Percentiles rank a stretch among this genome's conserved stretches.
These are phyloP conservation scores for Cinnamomum micranthum DNA, from an alignment of 164 flowering plant genomes.

Conservation along the genomic window DNA sequence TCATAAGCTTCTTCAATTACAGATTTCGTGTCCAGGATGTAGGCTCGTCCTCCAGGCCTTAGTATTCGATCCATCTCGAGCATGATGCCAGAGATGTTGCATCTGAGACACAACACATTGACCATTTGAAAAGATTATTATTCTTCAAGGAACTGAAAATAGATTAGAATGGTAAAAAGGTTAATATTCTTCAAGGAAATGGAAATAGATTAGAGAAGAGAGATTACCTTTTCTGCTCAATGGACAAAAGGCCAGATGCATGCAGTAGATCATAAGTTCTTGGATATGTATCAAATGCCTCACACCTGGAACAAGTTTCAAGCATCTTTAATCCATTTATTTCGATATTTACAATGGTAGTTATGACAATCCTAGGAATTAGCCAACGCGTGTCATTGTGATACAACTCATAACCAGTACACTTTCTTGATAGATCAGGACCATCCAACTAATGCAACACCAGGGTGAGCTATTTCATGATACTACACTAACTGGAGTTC, in stretches of 20 bases:
- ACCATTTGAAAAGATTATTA: neutral
- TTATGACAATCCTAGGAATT: neutral
- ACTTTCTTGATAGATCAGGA: neutral
- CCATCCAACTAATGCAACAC: too few species aligned
- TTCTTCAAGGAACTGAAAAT: neutral
- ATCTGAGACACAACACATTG: slow-evolving; percentile 27
- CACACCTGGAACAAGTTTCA: slow-evolving; percentile 50
- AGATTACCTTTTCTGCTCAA: slow-evolving; percentile 59
- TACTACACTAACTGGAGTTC: too few species aligned
- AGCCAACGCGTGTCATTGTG: neutral
- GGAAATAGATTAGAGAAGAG: neutral
- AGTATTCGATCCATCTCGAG: slow-evolving; percentile 86
- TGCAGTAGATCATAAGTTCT: slow-evolving; percentile 84
- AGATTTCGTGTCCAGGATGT: slow-evolving; percentile 48
- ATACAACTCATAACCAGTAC: neutral
- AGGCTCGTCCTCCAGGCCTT: slow-evolving; percentile 70
- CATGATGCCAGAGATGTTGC: slow-evolving; percentile 62
- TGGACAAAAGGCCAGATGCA: slow-evolving; percentile 73
- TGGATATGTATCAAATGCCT: slow-evolving; percentile 85
- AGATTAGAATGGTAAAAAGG: neutral
- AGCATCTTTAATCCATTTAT: neutral
- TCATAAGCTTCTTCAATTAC: slow-evolving; percentile 44
- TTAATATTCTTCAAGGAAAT: neutral
- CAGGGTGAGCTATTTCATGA: too few species aligned
- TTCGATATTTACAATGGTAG: neutral